Evolutionary conservation across 371 early-diverging fungal genomes (phyloP).

Genomic region (Nematocida ausubeli): DNA sequence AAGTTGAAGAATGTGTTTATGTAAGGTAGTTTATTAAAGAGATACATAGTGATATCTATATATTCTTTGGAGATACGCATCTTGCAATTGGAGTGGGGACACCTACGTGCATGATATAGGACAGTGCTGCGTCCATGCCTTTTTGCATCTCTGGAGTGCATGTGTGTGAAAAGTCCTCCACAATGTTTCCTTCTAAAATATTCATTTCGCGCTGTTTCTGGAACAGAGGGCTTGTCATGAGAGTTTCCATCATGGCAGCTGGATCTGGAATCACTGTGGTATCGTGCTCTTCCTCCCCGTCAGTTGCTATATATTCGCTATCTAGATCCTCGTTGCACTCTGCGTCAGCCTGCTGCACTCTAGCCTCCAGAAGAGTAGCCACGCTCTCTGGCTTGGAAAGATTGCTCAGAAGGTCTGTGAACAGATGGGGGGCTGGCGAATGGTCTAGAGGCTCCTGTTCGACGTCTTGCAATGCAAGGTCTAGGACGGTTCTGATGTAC

Average conservation of each 20-base stretch:
- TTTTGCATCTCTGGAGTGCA: background rate
- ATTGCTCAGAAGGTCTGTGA: background rate
- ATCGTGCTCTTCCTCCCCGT: background rate
- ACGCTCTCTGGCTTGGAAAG: background rate
- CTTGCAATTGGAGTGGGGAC: conserved; percentile 6
- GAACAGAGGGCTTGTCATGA: background rate
- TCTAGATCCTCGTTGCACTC: background rate
- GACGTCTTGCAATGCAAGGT: background rate
- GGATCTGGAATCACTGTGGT: no score
- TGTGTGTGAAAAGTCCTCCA: background rate
- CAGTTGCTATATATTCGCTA: background rate
- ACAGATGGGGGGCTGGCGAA: background rate
- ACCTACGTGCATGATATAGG: conserved; percentile 15
- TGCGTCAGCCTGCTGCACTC: background rate
- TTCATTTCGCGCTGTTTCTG: background rate
- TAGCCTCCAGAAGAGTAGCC: background rate
- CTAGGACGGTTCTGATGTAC: background rate
- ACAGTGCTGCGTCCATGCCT: background rate
- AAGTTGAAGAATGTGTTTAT: no score
- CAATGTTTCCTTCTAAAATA: no score
- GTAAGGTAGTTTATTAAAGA: no score
- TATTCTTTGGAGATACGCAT: no score
- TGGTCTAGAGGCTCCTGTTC: background rate
- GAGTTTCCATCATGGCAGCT: background rate
- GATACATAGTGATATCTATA: no score